Evolutionary conservation across 1,139 yeast species (phyloP).

Genomic region (Chernovozyma aurita): DNA sequence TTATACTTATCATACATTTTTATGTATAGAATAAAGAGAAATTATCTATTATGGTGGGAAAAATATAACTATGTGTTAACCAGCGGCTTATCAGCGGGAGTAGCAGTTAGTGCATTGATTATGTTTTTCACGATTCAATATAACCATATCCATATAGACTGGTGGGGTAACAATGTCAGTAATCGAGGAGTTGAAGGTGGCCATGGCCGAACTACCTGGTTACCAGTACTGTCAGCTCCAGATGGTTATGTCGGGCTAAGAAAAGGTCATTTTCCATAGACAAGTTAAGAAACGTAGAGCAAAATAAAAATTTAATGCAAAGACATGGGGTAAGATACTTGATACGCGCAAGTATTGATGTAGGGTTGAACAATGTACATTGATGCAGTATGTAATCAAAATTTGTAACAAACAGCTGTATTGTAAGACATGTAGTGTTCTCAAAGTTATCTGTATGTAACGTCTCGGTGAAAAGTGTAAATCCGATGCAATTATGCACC

Average conservation of each 20-base stretch:
- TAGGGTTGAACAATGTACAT: too few species aligned
- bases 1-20: conserved; percentile 44
- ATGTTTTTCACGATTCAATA: conserved; percentile 55
- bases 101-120: conserved; percentile 50
- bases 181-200: conserved; percentile 44
- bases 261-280: conserved; percentile 32
- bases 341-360: too few species aligned
- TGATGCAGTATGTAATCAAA: too few species aligned
- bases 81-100: conserved; percentile 55
- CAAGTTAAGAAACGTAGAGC: too few species aligned
- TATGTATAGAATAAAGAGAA: conserved; percentile 48
- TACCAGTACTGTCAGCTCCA: conserved; percentile 30
- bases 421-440: too few species aligned
- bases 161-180: conserved; percentile 57
- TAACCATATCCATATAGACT: conserved; percentile 29
- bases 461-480: too few species aligned
- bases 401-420: too few species aligned
- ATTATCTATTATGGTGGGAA: conserved; percentile 57
- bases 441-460: too few species aligned
- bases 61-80: conserved; percentile 60
- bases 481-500: too few species aligned
- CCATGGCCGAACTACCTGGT: conserved; percentile 25
- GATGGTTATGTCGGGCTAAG: conserved; percentile 44
- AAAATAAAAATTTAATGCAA: too few species aligned
- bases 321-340: too few species aligned